Base-by-base conservation (phyloP, 2,329 filamentous ascomycete genomes). In the Emergomyces africanus region DNA sequence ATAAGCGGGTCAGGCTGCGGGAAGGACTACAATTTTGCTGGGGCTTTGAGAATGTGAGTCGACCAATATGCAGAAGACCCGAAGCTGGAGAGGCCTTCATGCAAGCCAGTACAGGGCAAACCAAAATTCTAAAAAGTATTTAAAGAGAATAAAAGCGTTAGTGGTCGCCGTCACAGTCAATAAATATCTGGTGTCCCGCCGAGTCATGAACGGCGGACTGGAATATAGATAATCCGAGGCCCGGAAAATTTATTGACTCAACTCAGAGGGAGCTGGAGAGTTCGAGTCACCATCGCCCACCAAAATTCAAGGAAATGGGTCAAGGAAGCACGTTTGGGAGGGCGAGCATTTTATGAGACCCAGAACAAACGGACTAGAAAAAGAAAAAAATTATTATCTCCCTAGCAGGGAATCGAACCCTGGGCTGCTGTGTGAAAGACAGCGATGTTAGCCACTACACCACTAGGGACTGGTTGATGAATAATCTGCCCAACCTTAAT, bases 31-130 rank as follows among this genome's bases (percentile, higher is more conserved):
- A 35, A 57, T 59, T 56, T 61, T 60, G 63, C 61, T 56, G 49
- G 54, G 59, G n/a, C 60, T 64, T 50, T 61, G 61, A 64, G 33
- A 71, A 63, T 63, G 70, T 64, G 69, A 66, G 67, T 67, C 63
- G 67, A 63, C 64, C 62, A 60, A 66, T 66, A 66, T 66, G 66
- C 57, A 65, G 58, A 60, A 66, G 63, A 57, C 62, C 62, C 62
- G 66, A 54, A 48, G 48, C 51, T 25, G 60, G 53, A 60, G 64
- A 57, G 62, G 59, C 65, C 67, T 65, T 67, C 70, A 72, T 72
- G 65, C 66, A 71, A 64, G 59, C 61, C 59, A 58, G 37, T 28
- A 14, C 6, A 8, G 23, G 30, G 20, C 28, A 10, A 44, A 55
- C 42, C 23, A 37, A 5, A 23, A 15, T 53, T 53, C 20, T 44